Percentiles rank a stretch among this genome's conserved stretches.
Evolutionary conservation across 495 filamentous ascomycete species (phyloP).

Genomic region (Daldinia grandis): DNA sequence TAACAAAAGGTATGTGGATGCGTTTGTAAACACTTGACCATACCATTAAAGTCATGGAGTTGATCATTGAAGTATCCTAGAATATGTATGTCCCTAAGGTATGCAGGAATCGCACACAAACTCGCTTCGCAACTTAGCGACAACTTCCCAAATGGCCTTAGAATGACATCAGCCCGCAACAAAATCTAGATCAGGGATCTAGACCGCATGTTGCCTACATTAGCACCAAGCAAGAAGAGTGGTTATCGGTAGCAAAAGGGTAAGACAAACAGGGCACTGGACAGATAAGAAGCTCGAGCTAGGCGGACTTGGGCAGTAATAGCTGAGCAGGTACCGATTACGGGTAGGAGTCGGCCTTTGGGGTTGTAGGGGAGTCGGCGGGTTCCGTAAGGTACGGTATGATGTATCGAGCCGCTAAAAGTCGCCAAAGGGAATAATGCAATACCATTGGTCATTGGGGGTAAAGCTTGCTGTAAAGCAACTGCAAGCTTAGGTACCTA

Average conservation of each 20-base stretch:
- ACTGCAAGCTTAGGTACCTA: slow-evolving; percentile 10
- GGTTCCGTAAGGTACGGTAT: slow-evolving; percentile 29
- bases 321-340: slow-evolving; percentile 29
- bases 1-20: neutral
- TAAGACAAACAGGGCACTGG: neutral
- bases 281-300: slow-evolving; percentile 2
- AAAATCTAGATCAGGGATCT: neutral
- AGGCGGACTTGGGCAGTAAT: neutral
- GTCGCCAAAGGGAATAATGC: neutral
- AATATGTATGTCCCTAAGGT: no score
- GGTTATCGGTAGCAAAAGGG: neutral
- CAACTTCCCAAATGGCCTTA: neutral
- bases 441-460: slow-evolving; percentile 1
- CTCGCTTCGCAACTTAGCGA: neutral
- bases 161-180: neutral
- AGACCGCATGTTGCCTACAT: slow-evolving; percentile 9
- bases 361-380: slow-evolving; percentile 33
- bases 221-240: neutral
- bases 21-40: neutral
- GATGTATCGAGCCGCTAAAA: slow-evolving; percentile 35
- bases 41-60: neutral
- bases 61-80: no score
- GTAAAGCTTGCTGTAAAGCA: slow-evolving; percentile 21
- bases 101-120: neutral
- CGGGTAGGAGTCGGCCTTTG: slow-evolving; percentile 35